Evolutionary conservation across 1,139 yeast genomes (phyloP), one percentile per base, ranked within the genome.

Genomic region (Geotrichum australiense): DNA sequence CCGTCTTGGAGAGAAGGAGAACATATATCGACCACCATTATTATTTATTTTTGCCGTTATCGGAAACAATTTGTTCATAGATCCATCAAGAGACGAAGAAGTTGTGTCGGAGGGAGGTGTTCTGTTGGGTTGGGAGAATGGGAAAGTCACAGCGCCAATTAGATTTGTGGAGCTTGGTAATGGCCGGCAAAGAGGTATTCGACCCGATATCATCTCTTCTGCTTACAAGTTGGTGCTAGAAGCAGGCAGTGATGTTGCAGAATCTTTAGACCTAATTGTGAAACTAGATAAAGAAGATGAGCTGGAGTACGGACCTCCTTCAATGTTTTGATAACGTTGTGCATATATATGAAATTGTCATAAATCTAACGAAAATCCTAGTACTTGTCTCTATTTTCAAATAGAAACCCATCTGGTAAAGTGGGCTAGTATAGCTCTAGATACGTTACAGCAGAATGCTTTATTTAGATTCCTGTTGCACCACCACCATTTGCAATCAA

Each of bases 41-140:
- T 66, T 84, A 35, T 75, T 89, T 49, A 74, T 89, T 0, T 62
- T 84, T 31, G 94, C 95, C 0, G 69, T 82, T 2, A 74, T 85
- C 1, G 94, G 91, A 1, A 60, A 70, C 11, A 80, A 76, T 49
- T 70, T 81, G 4, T 69, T 87, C 34, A 61, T 78, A 14, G 98
- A 89, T 57, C 96, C 97, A 0, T 79, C 93, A 1, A 64, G 74
- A 16, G 85, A 80, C 48, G 98, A 89, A 61, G 89, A 84, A 56
- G 84, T 79, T 49, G 94, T 87, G 2, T 71, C 89, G 47, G 94
- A 87, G 52, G 82, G 83, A 49, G 95, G 94, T 0, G 50, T 89
- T 15, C 65, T 86, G 37, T 59, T 85, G 6, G 78, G 91, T 28
- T 87, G 81, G 76, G 73, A 75, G 42, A 65, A 78, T 45, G 77